Percentiles rank a stretch among this genome's conserved stretches.
Conservation (phyloP, 257 asterid species). For the Solanum pimpinellifolium region DNA sequence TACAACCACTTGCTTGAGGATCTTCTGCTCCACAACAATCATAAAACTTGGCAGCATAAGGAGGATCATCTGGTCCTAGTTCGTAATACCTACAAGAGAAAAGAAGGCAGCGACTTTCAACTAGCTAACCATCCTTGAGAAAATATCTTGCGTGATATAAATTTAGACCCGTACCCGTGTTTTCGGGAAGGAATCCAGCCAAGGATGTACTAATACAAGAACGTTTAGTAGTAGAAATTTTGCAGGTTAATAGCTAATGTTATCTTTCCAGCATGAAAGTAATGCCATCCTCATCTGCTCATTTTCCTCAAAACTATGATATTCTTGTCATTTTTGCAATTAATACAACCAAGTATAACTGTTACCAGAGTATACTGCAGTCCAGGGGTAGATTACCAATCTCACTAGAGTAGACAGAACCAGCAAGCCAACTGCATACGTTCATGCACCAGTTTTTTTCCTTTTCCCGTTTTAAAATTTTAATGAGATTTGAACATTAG, state of each 20-base stretch:
- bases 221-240: not conserved
- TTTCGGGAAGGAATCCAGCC: no score
- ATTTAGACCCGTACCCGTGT: no score
- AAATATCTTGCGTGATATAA: not conserved
- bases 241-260: not conserved
- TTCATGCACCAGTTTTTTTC: not conserved
- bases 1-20: conserved; percentile 63
- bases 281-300: not conserved
- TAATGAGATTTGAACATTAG: not conserved
- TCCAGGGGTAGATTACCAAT: not conserved
- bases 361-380: not conserved
- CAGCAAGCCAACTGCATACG: not conserved
- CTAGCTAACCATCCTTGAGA: not conserved
- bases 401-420: not conserved
- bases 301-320: not conserved
- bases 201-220: not conserved
- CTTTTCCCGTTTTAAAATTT: not conserved
- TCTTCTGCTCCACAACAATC: conserved; percentile 97
- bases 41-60: conserved; percentile 90
- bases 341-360: not conserved
- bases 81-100: conserved; percentile 58
- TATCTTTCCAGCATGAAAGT: not conserved
- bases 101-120: not conserved
- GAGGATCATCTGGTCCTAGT: conserved; percentile 78
- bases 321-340: not conserved